Base-by-base conservation (phyloP, 2,329 filamentous ascomycete species). In the Teratosphaeria epicoccoides region DNA sequence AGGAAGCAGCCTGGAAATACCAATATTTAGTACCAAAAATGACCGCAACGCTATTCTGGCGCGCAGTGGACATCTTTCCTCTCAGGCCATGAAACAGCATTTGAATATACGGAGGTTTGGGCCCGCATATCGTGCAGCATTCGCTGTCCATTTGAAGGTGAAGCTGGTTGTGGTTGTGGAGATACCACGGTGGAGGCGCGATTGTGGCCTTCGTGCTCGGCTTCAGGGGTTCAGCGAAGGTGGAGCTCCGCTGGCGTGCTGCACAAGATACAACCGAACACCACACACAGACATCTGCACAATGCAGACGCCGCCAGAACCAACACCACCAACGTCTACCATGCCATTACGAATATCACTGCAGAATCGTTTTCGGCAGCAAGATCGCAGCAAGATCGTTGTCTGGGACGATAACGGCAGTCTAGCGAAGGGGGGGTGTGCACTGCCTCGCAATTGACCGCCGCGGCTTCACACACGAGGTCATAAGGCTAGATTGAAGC, bases 161-260 rank as follows among this genome's bases (percentile, higher is more conserved):
- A 26, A 24, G 25, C 24, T 43, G 46, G 49, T 67, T 25, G 52
- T 47, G 23, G 49, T 55, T 26, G 48, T 57, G 10, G n/a, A 24
- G 49, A 12, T 24, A 23, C 17, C 12, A 24, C 20, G 47, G 46
- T 33, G 11, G 70, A 64, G 53, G 70, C 71, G 20, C 64, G 54
- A 12, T 68, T 65, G 37, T 76, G 71, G 49, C 74, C 72, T 46
- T 75, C 73, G 46, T 77, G 73, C 20, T 44, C 28, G n/a, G 22
- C 12, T 14, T 24, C 20, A 40, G 33, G 33, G 33, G 33, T 17
- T 40, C n/a, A 40, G 33, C 33, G 20, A 46, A 47, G 20, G 46
- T 24, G 44, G 37, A 28, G 45, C 45, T 29, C 10, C n/a, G n/a
- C 33, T 17, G 33, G 9, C 33, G 33, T 17, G 33, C 33, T 40